Conservation (phyloP, 1,284 basidiomycete species). For the Schizophyllum commune region DNA sequence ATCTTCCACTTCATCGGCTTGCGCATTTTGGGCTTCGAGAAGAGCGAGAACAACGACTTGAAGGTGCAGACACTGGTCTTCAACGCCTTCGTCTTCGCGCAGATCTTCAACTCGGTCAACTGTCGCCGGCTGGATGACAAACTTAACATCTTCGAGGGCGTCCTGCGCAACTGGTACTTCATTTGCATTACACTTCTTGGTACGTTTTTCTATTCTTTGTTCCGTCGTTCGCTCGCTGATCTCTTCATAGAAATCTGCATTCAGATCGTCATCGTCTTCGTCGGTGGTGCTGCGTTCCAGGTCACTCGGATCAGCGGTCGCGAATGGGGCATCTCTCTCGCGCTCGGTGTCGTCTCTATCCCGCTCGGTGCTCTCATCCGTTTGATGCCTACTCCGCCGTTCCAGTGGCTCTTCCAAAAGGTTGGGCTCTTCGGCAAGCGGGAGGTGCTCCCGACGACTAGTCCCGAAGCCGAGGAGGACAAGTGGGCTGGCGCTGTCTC, state of each 20-base stretch:
- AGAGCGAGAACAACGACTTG: constrained; percentile 34
- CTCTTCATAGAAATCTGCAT: constrained; percentile 65
- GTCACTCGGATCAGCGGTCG: constrained; percentile 74
- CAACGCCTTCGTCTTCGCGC: constrained; percentile 95
- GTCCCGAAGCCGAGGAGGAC: constrained; percentile 44
- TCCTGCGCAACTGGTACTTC: constrained; percentile 81
- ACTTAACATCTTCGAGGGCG: constrained; percentile 86
- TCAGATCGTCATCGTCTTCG: constrained; percentile 86
- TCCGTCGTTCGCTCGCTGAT: constrained; percentile 1
- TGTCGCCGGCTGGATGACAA: constrained; percentile 80
- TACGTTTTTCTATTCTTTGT: constrained; percentile 22
- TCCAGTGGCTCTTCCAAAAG: constrained; percentile 66
- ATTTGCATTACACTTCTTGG: constrained; percentile 81
- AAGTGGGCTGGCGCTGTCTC: constrained; percentile 43
- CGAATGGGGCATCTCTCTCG: constrained; percentile 92
- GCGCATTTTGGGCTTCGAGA: constrained; percentile 58
- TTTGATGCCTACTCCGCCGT: constrained; percentile 72
- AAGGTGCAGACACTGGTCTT: constrained; percentile 86
- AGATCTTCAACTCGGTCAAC: constrained; percentile 94
- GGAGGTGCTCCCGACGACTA: constrained; percentile 56
- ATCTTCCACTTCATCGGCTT: constrained; percentile 85
- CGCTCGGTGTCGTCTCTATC: constrained; percentile 80
- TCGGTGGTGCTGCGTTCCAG: constrained; percentile 89
- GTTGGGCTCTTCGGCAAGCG: constrained; percentile 61
- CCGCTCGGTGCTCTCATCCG: constrained; percentile 85